Evolutionary conservation across 2,329 filamentous ascomycete genomes (phyloP), one percentile per base, ranked within the genome.

Genomic region (Penicillium griseofulvum): DNA sequence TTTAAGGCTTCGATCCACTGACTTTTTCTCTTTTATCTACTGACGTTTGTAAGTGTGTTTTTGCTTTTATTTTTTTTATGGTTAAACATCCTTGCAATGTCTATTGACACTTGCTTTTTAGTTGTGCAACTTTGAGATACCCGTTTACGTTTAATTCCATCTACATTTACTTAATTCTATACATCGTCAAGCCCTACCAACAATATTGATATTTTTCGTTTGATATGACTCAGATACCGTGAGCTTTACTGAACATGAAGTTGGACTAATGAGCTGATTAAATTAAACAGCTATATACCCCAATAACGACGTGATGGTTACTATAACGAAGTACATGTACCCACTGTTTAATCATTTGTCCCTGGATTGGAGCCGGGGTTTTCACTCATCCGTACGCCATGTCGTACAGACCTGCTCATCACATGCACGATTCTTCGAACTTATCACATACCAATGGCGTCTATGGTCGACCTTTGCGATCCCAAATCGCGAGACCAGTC

Each of bases 391-490:
- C 61, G 70, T 65, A 52, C 64, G 71, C 61, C 58, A 76, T 76
- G 74, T 66, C 69, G 61, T 65, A 72, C 65, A 71, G 60, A 61
- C 58, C 61, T 61, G 67, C 64, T 44, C 61, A 64, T 59, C 67
- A 67, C 60, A 65, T 65, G 65, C 54, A 67, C 42, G 67, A 60
- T 59, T 52, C 59, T 46, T 66, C 61, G 52, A 60, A 62, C 49
- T 62, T 65, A 36, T 61, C 55, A n/a, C 52, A 62, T 43, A 55
- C 60, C 51, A 64, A 58, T 33, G 58, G 46, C 26, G 49, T 60
- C 29, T 55, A 64, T 58, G 53, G 54, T 41, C 55, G 58, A 38
- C 60, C 66, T 37, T 16, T 16, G 5, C 65, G 64, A 58, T 66
- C 68, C 9, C 66, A 68, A 46, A 63, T 70, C 36, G 61, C 67